phyloP scores from a whole-genome alignment of 371 early-diverging fungal genomes.

The Mycotypha africana region DNA sequence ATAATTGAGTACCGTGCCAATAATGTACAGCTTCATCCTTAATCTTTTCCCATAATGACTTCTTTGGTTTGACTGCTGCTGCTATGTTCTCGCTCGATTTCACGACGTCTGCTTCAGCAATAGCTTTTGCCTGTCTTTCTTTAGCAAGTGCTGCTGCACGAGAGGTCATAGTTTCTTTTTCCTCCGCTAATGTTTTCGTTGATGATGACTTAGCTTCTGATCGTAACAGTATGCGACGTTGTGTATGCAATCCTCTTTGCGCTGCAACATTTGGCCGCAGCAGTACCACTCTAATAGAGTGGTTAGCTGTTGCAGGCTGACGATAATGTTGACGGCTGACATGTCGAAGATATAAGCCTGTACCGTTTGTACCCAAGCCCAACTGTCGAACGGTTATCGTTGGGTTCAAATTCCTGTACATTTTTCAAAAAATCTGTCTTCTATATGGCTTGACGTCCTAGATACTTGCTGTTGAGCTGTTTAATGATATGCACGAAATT shows the following conservation, averaged over 20 bases:
- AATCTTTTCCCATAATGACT: conserved; percentile 70
- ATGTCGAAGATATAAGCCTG: conserved; percentile 6
- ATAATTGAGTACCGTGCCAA: conserved; percentile 92
- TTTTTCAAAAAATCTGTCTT: no score
- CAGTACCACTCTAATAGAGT: conserved; percentile 9
- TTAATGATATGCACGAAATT: no score
- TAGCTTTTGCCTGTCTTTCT: conserved; percentile 23
- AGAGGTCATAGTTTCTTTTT: conserved; percentile 39
- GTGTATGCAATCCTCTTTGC: conserved; percentile 15
- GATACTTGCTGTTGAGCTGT: no score
- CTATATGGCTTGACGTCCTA: no score
- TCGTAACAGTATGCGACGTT: conserved; percentile 19
- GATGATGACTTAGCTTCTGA: conserved; percentile 10
- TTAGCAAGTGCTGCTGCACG: conserved; percentile 37
- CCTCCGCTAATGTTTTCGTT: conserved; percentile 11
- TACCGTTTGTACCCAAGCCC: conserved; percentile 4
- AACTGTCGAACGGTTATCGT: conserved; percentile 8
- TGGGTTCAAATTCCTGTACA: conserved; percentile 9
- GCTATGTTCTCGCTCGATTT: not conserved
- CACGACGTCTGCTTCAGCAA: conserved; percentile 5
- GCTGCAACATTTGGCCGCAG: conserved; percentile 10
- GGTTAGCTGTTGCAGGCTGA: not conserved
- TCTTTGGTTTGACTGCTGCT: conserved; percentile 46
- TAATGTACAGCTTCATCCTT: conserved; percentile 92
- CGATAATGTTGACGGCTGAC: conserved; percentile 2